These are phyloP conservation scores for Cubamyces lactineus DNA, from an alignment of 768 basidiomycete genomes.

Conservation along the genomic window DNA sequence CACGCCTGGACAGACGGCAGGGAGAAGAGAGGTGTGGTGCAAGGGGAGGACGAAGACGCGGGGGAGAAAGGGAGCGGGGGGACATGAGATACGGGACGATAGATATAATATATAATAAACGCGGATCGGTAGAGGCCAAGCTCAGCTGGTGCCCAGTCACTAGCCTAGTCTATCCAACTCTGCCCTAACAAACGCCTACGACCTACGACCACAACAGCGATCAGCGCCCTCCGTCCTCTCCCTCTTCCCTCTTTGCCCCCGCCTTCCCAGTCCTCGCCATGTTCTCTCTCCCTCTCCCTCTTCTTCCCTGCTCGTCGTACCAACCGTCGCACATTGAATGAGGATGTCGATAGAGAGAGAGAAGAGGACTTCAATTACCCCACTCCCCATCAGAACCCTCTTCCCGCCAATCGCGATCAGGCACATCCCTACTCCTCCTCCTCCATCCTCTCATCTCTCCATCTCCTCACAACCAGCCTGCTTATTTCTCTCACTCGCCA, in stretches of 20 bases:
- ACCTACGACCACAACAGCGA: background rate
- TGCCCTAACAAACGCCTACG: too few relatives aligned
- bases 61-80: slow-evolving; percentile 1
- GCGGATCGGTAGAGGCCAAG: background rate
- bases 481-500: background rate
- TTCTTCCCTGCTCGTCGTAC: background rate
- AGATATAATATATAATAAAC: background rate
- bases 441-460: background rate
- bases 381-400: background rate
- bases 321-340: too few relatives aligned
- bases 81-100: background rate
- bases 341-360: too few relatives aligned
- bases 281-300: background rate
- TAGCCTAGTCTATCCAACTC: too few relatives aligned
- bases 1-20: background rate
- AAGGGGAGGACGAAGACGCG: background rate
- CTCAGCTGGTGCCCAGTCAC: too few relatives aligned
- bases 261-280: too few relatives aligned
- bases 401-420: slow-evolving; percentile 10
- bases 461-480: too few relatives aligned
- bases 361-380: background rate
- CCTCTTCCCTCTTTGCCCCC: too few relatives aligned
- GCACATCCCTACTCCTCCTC: background rate
- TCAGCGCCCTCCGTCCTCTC: background rate
- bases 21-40: background rate